A percentile compares a stretch with the other conserved stretches of the same genome.
Conservation (phyloP, 139 green algal genomes). For the Coccomyxa sp. region DNA sequence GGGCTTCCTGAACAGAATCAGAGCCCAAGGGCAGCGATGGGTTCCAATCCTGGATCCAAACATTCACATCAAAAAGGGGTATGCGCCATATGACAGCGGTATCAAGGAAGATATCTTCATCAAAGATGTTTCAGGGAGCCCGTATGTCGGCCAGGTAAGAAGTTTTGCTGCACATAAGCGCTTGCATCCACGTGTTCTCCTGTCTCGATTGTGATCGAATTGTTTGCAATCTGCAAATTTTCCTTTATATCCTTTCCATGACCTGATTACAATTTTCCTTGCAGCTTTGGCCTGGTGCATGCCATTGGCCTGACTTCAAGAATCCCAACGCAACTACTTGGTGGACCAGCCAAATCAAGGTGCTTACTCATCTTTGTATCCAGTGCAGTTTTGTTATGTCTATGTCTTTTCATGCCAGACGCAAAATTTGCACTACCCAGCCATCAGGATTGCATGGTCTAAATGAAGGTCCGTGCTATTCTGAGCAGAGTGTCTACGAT, state of each 20-base stretch:
- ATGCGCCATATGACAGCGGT: constrained; percentile 45
- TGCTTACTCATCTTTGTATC: not conserved
- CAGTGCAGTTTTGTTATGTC: not conserved
- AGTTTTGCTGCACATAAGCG: no score
- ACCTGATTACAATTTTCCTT: not conserved
- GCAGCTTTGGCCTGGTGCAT: constrained; percentile 72
- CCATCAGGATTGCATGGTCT: not conserved
- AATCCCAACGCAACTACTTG: constrained; percentile 20
- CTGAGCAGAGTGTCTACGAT: constrained; percentile 11
- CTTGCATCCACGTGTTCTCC: not conserved
- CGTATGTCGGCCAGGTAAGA: constrained; percentile 40
- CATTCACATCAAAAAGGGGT: constrained; percentile 32
- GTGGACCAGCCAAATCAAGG: constrained; percentile 26
- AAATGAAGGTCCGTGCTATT: not conserved
- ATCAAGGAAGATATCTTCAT: constrained; percentile 43
- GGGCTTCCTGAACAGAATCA: constrained; percentile 36
- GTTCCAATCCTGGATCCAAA: constrained; percentile 48
- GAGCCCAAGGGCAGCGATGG: constrained; percentile 32
- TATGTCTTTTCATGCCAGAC: not conserved
- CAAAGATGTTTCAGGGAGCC: constrained; percentile 8
- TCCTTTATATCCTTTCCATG: not conserved
- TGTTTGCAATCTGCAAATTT: not conserved
- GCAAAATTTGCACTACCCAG: no score
- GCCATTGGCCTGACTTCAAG: constrained; percentile 71
- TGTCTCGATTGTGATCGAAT: not conserved